Evolutionary conservation across 225 moss, liverwort and hornwort species (phyloP), one percentile per base, ranked within the genome.

Genomic region (Polytrichum formosum): DNA sequence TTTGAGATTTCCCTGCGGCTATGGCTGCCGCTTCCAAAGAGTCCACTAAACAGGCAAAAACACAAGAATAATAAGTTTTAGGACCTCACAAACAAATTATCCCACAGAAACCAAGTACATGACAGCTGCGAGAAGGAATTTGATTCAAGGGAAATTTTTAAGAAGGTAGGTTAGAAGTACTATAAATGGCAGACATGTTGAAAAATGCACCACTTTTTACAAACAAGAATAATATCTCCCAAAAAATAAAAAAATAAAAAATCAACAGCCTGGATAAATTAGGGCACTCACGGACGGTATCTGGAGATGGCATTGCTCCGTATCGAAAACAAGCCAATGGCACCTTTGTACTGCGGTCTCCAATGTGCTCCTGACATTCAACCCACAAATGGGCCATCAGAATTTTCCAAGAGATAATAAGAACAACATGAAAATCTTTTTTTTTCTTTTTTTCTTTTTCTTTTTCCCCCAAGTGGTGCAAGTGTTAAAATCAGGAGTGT

Each of bases 241-340:
- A 6, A 9, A 6, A 25, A 59, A 8, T 2, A 5, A 17, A 23
- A 23, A 23, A 23, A 23, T 23, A 23, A 23, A 23, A 5, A 28
- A 7, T 25, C 63, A 63, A 18, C 7, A 63, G 20, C 6, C 6
- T 7, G 22, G 19, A n/a, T 31, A 31, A 6, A 54, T 28, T 35
- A 22, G 70, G 69, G 22, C 61, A 71, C 85, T 83, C 70, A 89
- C 86, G 70, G 64, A 56, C n/a, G 33, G 73, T 63, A 63, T 72
- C 78, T 68, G 89, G 89, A 68, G 82, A 76, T 18, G 89, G 89
- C 16, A 83, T 83, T 37, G 86, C 86, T 26, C 86, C 86, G 5
- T 75, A 73, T 6, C 83, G 89, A 65, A 89, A 89, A 68, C 89
- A 89, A 59, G 81, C 81, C 83, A 89, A 64, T 23, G 89, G 89